These are phyloP conservation scores for Saccharomycopsis babjevae DNA, from an alignment of 805 yeast genomes.

Conservation along the genomic window DNA sequence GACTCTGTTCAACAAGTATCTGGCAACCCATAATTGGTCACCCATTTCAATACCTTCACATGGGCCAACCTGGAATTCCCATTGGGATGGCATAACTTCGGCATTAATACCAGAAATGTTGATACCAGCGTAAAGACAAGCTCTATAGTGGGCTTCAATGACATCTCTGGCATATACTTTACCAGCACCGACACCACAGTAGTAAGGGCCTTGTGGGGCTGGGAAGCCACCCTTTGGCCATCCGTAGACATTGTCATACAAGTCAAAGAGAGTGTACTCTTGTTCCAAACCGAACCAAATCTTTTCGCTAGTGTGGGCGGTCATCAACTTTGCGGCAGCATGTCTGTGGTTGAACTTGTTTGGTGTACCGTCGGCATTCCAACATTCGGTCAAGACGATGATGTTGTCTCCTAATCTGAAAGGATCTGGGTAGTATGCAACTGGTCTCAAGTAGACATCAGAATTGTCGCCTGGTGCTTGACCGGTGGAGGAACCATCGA, in stretches of 20 bases:
- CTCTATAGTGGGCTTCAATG: conserved; percentile 98
- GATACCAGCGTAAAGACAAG: conserved; percentile 89
- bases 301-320: conserved; percentile 73
- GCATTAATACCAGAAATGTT: conserved; percentile 95
- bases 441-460: conserved; percentile 93
- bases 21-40: conserved; percentile 93
- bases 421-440: conserved; percentile 89
- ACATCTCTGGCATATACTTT: conserved; percentile 97
- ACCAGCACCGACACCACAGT: conserved; percentile 99
- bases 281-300: conserved; percentile 99
- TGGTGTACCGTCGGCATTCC: conserved; percentile 98
- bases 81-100: conserved; percentile 99
- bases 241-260: conserved; percentile 81
- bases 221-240: conserved; percentile 99
- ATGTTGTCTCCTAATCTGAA: conserved; percentile 97
- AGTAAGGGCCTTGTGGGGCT: conserved; percentile 99
- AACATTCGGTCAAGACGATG: conserved; percentile 90
- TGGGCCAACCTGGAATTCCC: conserved; percentile 99
- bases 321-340: conserved; percentile 90
- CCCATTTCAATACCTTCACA: conserved; percentile 94
- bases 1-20: conserved; percentile 85
- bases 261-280: conserved; percentile 94
- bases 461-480: conserved; percentile 99
- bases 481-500: conserved; percentile 96
- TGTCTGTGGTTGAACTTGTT: conserved; percentile 98